Percentiles rank a stretch among this genome's conserved stretches.
Conservation (phyloP, 2,329 filamentous ascomycete genomes). For the Clonostachys sp. region DNA sequence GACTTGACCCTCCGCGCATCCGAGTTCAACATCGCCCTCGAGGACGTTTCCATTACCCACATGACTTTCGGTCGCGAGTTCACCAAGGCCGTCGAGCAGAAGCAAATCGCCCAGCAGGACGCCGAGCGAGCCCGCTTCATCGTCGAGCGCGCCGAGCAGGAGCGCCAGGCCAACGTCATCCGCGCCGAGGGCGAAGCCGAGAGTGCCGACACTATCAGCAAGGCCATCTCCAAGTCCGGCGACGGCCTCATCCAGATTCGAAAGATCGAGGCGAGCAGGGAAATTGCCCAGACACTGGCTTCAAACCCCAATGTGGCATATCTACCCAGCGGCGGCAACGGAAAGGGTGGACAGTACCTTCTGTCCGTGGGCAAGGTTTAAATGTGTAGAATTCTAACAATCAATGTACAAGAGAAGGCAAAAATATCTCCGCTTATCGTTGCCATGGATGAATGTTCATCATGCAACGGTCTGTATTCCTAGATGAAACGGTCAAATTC, state of each 20-base stretch:
- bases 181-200: conserved; percentile 96
- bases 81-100: conserved; percentile 97
- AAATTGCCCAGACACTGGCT: conserved; percentile 88
- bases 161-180: conserved; percentile 97
- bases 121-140: conserved; percentile 97
- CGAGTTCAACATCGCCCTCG: conserved; percentile 98
- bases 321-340: conserved; percentile 67
- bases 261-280: conserved; percentile 93
- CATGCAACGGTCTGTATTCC: conserved; percentile 25
- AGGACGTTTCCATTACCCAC: conserved; percentile 98
- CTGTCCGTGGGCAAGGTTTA: conserved; percentile 44
- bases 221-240: conserved; percentile 87
- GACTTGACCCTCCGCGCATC: conserved; percentile 89
- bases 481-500: conserved; percentile 10
- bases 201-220: conserved; percentile 91
- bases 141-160: conserved; percentile 97
- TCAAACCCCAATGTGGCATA: conserved; percentile 95
- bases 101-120: conserved; percentile 99
- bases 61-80: conserved; percentile 99
- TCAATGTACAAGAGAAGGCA: conserved; percentile 8
- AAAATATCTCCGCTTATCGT: conserved; percentile 24
- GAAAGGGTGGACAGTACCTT: conserved; percentile 52
- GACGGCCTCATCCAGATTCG: conserved; percentile 94
- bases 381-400: conserved; percentile 9
- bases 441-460: conserved; percentile 11